Base-by-base conservation (phyloP, 2,329 filamentous ascomycete species). In the Bipolaris victoriae region DNA sequence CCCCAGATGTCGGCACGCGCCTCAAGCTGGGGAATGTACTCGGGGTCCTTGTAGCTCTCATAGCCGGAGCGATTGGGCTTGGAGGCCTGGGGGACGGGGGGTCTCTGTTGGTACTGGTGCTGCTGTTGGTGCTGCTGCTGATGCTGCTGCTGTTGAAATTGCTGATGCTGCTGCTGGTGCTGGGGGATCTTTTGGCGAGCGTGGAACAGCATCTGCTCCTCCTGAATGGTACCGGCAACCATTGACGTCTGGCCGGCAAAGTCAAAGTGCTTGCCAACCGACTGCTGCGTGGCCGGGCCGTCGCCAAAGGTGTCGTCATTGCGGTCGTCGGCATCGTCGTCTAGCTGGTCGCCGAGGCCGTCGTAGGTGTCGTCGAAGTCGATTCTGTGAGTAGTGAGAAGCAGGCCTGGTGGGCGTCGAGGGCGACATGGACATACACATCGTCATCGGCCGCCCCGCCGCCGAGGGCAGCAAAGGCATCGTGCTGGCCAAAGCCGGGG, bases 291-390 rank as follows among this genome's bases (percentile, higher is more conserved):
- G 50, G 76, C 81, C 29, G 82, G 79, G 35, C 77, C 79, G 55
- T 77, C 78, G 56, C 81, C 83, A 55, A 99, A 99, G 1, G 95
- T 99, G 74, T 98, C 95, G 69, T 98, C 92, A 77, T 99, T 99
- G 83, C 97, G 92, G 49, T 86, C 92, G 81, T 99, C 95, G 71
- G 94, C 91, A 18, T 90, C 89, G 75, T 99, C 94, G 70, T 97
- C 89, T 35, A 99, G 88, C 76, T 90, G 88, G 72, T 97, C 90
- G 55, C 92, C 95, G 39, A 99, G 83, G 16, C 94, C 94, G 77
- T 99, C 95, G 75, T 98, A 98, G 36, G 94, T 98, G 74, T 99
- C 92, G 69, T 99, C 95, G 68, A 98, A 99, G 69, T 98, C 90
- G 69, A 90, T 85, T 53, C 87, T 90, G 67, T 87, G 65, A 4